Conservation (phyloP, 164 flowering plant species). For the Euptelea pleiosperma region DNA sequence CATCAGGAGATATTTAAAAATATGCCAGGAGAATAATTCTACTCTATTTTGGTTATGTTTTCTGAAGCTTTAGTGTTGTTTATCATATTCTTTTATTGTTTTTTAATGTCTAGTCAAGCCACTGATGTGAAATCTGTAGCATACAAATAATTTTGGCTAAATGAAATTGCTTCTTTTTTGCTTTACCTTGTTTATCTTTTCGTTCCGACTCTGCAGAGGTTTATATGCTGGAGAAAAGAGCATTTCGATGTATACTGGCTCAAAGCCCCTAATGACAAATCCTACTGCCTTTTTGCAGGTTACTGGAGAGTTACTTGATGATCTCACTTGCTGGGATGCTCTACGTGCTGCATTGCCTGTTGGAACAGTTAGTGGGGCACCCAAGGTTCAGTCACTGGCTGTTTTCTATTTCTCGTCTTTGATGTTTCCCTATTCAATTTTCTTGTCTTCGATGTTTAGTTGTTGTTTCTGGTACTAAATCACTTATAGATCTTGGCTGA, state of each 20-base stretch:
- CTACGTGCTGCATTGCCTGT: conserved; percentile 91
- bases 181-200: not conserved
- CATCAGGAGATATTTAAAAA: too few relatives aligned
- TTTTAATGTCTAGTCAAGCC: too few relatives aligned
- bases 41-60: too few relatives aligned
- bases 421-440: not conserved
- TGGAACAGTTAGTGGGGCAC: conserved; percentile 99
- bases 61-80: too few relatives aligned
- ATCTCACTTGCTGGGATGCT: conserved; percentile 88
- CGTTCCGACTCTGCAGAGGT: not conserved
- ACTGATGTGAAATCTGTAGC: too few relatives aligned
- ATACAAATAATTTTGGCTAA: too few relatives aligned
- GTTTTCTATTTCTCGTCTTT: not conserved
- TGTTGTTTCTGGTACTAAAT: not conserved
- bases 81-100: too few relatives aligned
- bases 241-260: not conserved
- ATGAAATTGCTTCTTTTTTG: too few relatives aligned
- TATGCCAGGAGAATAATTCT: too few relatives aligned
- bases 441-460: not conserved
- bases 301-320: conserved; percentile 72
- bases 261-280: not conserved
- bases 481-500: too few relatives aligned
- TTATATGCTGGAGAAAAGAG: not conserved
- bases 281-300: conserved; percentile 44
- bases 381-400: conserved; percentile 54